Conservation (phyloP, 2,329 filamentous ascomycete genomes). For the Aspergillus fischeri region DNA sequence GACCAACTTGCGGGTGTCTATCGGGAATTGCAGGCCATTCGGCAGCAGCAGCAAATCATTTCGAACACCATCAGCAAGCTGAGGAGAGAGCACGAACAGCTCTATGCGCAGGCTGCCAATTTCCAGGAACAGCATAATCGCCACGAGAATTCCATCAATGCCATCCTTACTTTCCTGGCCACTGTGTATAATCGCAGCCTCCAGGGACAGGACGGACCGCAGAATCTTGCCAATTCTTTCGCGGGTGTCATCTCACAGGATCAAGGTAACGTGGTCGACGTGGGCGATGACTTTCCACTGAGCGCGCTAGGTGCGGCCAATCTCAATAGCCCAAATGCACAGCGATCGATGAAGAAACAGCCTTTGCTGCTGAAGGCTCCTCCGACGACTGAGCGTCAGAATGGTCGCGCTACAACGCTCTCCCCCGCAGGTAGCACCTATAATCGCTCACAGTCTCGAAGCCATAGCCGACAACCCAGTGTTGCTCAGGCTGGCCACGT, state of each 20-base stretch:
- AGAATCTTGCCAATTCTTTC: slow-evolving; percentile 82
- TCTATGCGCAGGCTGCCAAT: slow-evolving; percentile 80
- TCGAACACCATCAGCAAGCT: slow-evolving; percentile 75
- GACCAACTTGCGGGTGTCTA: slow-evolving; percentile 76
- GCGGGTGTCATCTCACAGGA: slow-evolving; percentile 66
- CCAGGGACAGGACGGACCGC: slow-evolving; percentile 71
- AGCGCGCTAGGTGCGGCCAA: slow-evolving; percentile 32
- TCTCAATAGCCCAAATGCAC: slow-evolving; percentile 31
- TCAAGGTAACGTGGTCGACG: slow-evolving; percentile 59
- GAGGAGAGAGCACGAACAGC: slow-evolving; percentile 78
- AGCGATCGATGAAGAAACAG: slow-evolving; percentile 44
- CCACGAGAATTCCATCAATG: slow-evolving; percentile 98
- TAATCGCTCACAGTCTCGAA: slow-evolving; percentile 25
- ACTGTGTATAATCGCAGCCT: slow-evolving; percentile 94
- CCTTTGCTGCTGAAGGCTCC: slow-evolving; percentile 46
- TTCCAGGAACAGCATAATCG: slow-evolving; percentile 91
- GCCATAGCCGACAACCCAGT: slow-evolving; percentile 29
- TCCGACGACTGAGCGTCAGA: slow-evolving; percentile 21
- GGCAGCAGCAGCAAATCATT: slow-evolving; percentile 82
- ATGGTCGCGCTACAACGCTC: slow-evolving; percentile 32
- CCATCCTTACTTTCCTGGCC: slow-evolving; percentile 94
- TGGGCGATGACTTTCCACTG: slow-evolving; percentile 49
- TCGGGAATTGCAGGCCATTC: slow-evolving; percentile 74
- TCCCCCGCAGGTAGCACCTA: slow-evolving; percentile 34
- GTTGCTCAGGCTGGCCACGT: slow-evolving; percentile 33